Base-by-base conservation (phyloP, 345 rosid genomes). In the thale cress (Arabidopsis thaliana) region DNA sequence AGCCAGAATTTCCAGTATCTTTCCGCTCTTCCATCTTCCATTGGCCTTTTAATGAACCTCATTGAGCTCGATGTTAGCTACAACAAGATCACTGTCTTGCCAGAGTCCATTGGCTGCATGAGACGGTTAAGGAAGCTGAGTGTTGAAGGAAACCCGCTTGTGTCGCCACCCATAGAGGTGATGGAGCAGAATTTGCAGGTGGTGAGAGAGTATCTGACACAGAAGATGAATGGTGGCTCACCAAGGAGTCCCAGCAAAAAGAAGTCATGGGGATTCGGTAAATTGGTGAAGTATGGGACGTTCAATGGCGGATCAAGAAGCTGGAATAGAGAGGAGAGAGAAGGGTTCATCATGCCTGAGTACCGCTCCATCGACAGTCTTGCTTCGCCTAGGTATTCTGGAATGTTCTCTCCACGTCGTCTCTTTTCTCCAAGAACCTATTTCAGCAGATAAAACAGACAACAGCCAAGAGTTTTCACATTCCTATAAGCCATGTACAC, bases 1-100 rank as follows among this genome's bases (percentile, higher is more conserved):
- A 91, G 98, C 74, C 97, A 91, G 37, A 93, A 93, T 70, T 93
- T 93, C 70, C 98, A 89, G 7, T 81, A 84, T 79, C 90, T 93
- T 0, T 78, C 83, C 25, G 16, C 67, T 4, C 79, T 93, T 0
- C 97, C 97, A 0, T 82, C 71, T 57, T 77, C 76, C n/a, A 70
- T 77, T 65, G 80, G 80, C 4, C 87, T 91, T 28, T 84, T 93
- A 28, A 42, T 77, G 10, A 89, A 94, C 52, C 91, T 93, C 7
- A 81, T 85, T 7, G 98, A 91, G 70, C 50, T 93, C 20, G 97
- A 93, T 60, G 82, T 84, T 8, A 93, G 98, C 67, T 91, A 91
- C 81, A 93, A 93, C 83, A 83, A 77, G 53, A 93, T 93, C 58
- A 67, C 80, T 0, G 23, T 42, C 16, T 79, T 93, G 50, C 98